Evolutionary conservation across 768 basidiomycete species (phyloP).

Genomic region (Russula compacta): DNA sequence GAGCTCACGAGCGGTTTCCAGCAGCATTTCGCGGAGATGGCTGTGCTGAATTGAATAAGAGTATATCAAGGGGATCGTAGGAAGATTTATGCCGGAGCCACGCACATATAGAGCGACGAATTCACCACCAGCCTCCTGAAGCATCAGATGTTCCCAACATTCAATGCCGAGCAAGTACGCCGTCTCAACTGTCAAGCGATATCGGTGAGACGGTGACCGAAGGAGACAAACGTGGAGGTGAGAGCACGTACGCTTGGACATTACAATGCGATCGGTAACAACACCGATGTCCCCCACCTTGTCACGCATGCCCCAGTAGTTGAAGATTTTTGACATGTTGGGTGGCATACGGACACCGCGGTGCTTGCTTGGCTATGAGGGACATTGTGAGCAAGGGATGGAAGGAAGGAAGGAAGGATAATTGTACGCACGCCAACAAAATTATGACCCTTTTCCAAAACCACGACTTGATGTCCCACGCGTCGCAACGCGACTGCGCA

Average conservation of each 20-base stretch:
- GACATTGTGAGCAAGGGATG: neutral
- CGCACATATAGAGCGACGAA: constrained; percentile 27
- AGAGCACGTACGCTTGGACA: constrained; percentile 22
- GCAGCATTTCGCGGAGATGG: constrained; percentile 27
- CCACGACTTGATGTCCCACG: constrained; percentile 30
- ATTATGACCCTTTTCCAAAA: constrained; percentile 26
- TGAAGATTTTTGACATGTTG: constrained; percentile 31
- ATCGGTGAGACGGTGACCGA: neutral
- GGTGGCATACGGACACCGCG: constrained; percentile 29
- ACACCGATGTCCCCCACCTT: constrained; percentile 22
- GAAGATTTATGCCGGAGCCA: neutral
- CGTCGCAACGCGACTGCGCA: constrained; percentile 29
- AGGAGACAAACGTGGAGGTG: neutral
- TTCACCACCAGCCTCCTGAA: constrained; percentile 26
- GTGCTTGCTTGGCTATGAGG: constrained; percentile 3
- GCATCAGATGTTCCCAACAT: constrained; percentile 25
- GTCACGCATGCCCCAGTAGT: constrained; percentile 29
- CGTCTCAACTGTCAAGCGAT: constrained; percentile 4
- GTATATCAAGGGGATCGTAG: neutral
- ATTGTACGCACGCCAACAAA: constrained; percentile 24
- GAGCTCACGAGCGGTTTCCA: constrained; percentile 23
- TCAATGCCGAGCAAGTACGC: constrained; percentile 25
- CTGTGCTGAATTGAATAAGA: constrained; percentile 23
- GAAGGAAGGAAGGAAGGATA: neutral
- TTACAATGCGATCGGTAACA: constrained; percentile 20